A percentile compares a stretch with the other conserved stretches of the same genome.
phyloP scores from a whole-genome alignment of 768 basidiomycete genomes.

The Paxillus rubicundulus region DNA sequence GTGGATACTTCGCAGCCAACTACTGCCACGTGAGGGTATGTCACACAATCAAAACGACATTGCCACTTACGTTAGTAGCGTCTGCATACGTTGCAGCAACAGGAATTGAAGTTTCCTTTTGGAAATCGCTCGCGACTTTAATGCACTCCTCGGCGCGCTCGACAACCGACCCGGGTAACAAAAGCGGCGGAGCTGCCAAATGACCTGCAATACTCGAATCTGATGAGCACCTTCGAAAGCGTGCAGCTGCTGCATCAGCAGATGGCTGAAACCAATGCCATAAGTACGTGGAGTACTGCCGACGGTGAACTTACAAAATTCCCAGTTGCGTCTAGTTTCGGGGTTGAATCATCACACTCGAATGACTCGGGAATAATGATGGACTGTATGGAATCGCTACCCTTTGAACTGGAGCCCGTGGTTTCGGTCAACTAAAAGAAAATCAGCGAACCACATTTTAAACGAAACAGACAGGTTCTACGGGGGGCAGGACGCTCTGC shows the following conservation, averaged over 20 bases:
- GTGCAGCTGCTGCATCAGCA: background rate
- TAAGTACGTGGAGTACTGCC: background rate
- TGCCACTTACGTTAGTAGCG: slow-evolving; percentile 37
- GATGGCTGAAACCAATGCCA: background rate
- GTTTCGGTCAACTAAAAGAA: background rate
- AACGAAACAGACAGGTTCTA: background rate
- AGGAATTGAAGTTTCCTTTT: background rate
- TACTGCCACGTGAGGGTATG: slow-evolving; percentile 9
- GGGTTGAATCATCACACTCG: background rate
- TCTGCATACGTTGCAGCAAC: slow-evolving; percentile 37
- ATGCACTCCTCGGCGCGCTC: background rate
- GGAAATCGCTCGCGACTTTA: no score
- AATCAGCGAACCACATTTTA: background rate
- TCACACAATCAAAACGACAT: background rate
- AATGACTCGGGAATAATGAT: background rate
- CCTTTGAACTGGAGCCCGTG: background rate
- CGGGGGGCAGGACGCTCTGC: background rate
- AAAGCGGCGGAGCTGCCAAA: background rate
- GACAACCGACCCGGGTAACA: background rate
- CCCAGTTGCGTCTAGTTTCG: background rate
- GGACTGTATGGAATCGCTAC: background rate
- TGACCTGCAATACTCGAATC: background rate
- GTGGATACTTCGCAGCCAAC: slow-evolving; percentile 36
- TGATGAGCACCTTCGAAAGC: background rate
- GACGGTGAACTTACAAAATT: background rate